phyloP scores from a whole-genome alignment of 139 green algal species.

The Micromonas pusilla region DNA sequence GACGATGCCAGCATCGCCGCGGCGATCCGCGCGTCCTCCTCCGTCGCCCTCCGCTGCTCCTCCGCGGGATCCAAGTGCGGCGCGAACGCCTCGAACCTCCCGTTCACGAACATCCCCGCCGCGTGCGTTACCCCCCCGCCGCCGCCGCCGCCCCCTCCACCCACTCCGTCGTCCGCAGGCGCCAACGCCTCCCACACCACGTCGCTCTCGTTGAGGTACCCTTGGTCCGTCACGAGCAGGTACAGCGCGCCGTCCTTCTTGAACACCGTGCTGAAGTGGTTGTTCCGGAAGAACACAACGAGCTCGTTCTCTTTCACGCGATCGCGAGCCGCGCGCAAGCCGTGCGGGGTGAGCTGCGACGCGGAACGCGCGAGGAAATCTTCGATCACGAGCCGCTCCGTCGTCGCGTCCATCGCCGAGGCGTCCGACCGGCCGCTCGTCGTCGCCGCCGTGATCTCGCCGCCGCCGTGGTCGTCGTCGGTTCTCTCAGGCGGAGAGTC shows the following conservation, averaged over 20 bases:
- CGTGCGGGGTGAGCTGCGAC: conserved; percentile 75
- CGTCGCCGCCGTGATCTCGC: too few relatives aligned
- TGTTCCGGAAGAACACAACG: conserved; percentile 84
- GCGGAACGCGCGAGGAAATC: conserved; percentile 69
- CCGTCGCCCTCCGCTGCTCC: conserved; percentile 18
- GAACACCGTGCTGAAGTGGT: conserved; percentile 87
- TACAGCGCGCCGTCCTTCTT: conserved; percentile 64
- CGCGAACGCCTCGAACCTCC: conserved; percentile 60
- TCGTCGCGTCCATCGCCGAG: not conserved
- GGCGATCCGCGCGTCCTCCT: conserved; percentile 27
- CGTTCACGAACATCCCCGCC: conserved; percentile 42
- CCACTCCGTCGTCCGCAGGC: not conserved
- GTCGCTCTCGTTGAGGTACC: conserved; percentile 58
- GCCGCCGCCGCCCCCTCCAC: not conserved
- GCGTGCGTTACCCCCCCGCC: not conserved
- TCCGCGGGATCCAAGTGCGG: conserved; percentile 42
- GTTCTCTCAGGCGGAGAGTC: too few relatives aligned
- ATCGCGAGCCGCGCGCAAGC: conserved; percentile 51
- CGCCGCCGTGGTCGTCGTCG: too few relatives aligned
- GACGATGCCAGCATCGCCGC: conserved; percentile 27
- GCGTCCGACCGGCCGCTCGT: too few relatives aligned
- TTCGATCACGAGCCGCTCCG: conserved; percentile 15
- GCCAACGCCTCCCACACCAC: conserved; percentile 87
- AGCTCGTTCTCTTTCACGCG: conserved; percentile 60
- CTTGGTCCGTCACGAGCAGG: conserved; percentile 83